phyloP scores from a whole-genome alignment of 2,329 filamentous ascomycete genomes.

The Aspergillus cejpii region DNA sequence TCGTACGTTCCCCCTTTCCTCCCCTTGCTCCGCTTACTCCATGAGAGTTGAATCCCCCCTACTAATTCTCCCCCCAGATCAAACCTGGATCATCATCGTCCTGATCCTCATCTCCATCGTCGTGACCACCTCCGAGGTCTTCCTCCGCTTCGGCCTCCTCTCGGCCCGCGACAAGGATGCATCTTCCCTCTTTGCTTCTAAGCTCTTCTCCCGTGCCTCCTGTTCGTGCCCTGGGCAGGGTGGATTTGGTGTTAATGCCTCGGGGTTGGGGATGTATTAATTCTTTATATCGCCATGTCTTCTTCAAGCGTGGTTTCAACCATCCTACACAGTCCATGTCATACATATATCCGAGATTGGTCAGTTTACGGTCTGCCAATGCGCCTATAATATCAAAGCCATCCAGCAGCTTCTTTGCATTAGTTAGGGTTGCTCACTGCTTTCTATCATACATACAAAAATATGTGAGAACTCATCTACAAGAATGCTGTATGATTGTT shows the following conservation, averaged over 20 bases:
- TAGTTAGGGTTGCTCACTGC: not conserved
- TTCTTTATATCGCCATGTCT: not conserved
- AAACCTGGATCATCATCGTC: slow-evolving; percentile 97
- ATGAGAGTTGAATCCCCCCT: too few species aligned
- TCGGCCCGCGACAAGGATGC: slow-evolving; percentile 24
- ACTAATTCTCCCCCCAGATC: slow-evolving; percentile 41
- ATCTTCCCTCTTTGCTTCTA: slow-evolving; percentile 13
- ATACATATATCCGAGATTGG: too few species aligned
- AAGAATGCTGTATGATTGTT: not conserved
- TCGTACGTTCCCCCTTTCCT: slow-evolving; percentile 35
- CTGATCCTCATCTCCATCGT: slow-evolving; percentile 86
- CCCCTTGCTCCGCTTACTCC: not conserved
- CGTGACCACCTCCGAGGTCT: slow-evolving; percentile 84
- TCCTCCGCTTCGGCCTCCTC: slow-evolving; percentile 74
- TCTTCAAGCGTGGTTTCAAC: too few species aligned
- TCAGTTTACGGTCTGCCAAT: too few species aligned
- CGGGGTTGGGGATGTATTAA: not conserved
- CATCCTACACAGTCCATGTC: too few species aligned
- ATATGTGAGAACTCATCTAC: not conserved
- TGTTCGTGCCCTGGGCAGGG: slow-evolving; percentile 8
- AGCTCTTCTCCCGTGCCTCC: slow-evolving; percentile 13
- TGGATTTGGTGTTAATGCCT: not conserved
- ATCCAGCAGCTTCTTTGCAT: not conserved
- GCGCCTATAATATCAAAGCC: not conserved
- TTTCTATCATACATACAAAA: not conserved